Conservation (phyloP, 2,329 filamentous ascomycete genomes). For the Rutstroemia sp. region DNA sequence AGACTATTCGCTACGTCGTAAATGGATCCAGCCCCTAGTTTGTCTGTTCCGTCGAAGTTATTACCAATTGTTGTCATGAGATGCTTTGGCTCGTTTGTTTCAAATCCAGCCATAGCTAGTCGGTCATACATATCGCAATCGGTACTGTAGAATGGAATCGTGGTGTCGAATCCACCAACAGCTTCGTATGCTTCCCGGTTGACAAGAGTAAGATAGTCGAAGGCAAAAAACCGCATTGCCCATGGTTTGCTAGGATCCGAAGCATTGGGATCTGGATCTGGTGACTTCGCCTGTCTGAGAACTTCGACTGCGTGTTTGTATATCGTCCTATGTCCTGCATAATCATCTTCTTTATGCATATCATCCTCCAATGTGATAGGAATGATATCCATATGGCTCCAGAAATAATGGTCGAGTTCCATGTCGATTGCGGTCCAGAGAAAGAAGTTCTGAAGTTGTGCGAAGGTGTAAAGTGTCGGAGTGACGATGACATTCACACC, state of each 20-base stretch:
- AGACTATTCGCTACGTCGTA: constrained; percentile 40
- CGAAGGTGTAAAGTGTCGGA: constrained; percentile 44
- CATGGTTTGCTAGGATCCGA: constrained; percentile 29
- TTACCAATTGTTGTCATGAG: constrained; percentile 2
- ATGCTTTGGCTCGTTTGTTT: constrained; percentile 20
- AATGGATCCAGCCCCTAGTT: constrained; percentile 36
- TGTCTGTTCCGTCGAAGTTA: constrained; percentile 14
- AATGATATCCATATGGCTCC: constrained; percentile 47
- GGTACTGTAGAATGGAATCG: constrained; percentile 51
- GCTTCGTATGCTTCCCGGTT: constrained; percentile 44
- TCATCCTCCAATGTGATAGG: constrained; percentile 29
- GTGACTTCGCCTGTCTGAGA: constrained; percentile 3
- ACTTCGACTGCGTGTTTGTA: constrained; percentile 5
- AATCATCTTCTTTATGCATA: neutral
- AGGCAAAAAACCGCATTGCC: constrained; percentile 49
- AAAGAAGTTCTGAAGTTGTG: constrained; percentile 48
- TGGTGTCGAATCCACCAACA: constrained; percentile 46
- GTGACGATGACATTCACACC: constrained; percentile 44
- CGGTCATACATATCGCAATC: constrained; percentile 50
- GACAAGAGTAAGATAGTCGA: constrained; percentile 50
- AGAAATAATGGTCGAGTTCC: constrained; percentile 43
- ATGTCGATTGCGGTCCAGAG: constrained; percentile 37
- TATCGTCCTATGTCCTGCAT: neutral
- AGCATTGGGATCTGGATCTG: neutral
- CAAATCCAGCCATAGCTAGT: constrained; percentile 39